A percentile compares a stretch with the other conserved stretches of the same genome.
Conservation (phyloP, 2,329 filamentous ascomycete genomes). For the Fusarium nisikadoi region DNA sequence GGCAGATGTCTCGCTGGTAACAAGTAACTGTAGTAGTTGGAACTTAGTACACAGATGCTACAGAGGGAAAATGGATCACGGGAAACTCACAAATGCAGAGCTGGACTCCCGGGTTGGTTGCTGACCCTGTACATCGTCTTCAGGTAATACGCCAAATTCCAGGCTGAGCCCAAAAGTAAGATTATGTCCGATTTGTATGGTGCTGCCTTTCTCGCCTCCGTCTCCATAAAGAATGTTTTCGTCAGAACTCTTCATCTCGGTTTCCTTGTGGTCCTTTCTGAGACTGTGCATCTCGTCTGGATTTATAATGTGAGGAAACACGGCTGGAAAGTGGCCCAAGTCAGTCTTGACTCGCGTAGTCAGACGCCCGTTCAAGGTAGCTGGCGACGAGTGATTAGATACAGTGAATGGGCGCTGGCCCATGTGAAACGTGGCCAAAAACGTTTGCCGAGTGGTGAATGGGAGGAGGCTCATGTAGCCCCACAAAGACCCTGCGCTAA, state of each 20-base stretch:
- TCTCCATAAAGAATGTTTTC: background rate
- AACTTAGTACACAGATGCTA: background rate
- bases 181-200: background rate
- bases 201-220: background rate
- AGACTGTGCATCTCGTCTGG: background rate
- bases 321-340: background rate
- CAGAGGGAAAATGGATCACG: background rate
- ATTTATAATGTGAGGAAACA: background rate
- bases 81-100: background rate
- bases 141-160: background rate
- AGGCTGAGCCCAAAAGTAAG: background rate
- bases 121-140: background rate
- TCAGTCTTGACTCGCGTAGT: background rate
- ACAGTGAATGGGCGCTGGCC: accelerated
- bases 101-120: background rate
- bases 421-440: background rate
- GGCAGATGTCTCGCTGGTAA: background rate
- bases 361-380: background rate
- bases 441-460: background rate
- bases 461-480: background rate
- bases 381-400: accelerated
- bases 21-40: background rate
- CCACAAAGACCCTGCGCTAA: background rate
- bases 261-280: background rate
- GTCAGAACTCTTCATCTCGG: background rate